Evolutionary conservation across 306 rosid species (phyloP).

Genomic region (Abrus pulchellus): DNA sequence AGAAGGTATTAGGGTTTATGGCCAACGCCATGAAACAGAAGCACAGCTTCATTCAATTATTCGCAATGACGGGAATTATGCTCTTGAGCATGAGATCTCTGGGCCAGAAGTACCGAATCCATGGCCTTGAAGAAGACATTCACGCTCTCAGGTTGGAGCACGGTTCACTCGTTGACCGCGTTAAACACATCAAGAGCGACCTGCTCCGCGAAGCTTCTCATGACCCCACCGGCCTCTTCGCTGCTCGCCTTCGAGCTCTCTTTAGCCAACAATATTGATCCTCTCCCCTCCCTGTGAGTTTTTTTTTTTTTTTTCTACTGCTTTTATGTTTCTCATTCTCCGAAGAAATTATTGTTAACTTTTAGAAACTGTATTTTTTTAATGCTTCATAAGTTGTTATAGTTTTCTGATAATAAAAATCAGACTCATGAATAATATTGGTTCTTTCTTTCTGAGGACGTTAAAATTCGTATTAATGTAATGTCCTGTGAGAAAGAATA

Average conservation of each 20-base stretch:
- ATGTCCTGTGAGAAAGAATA: too few relatives aligned
- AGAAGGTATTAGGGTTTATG: conserved; percentile 44
- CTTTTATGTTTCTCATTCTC: neutral
- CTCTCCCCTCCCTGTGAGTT: neutral
- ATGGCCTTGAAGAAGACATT: conserved; percentile 70
- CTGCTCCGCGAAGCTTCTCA: conserved; percentile 81
- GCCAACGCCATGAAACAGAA: conserved; percentile 66
- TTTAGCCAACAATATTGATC: conserved; percentile 60
- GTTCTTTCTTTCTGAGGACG: neutral
- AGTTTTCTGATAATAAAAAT: neutral
- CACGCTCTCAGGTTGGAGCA: conserved; percentile 67
- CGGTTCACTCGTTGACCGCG: conserved; percentile 55
- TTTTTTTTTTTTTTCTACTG: neutral
- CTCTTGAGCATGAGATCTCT: conserved; percentile 77
- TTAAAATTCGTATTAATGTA: neutral
- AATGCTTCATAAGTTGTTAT: neutral
- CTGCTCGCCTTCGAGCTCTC: conserved; percentile 78
- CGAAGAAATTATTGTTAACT: neutral
- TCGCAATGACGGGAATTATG: conserved; percentile 83
- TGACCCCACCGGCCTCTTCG: conserved; percentile 75
- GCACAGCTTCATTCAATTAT: conserved; percentile 78
- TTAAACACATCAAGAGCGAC: conserved; percentile 62
- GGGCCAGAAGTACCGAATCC: conserved; percentile 83
- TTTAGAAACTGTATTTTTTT: conserved; percentile 7
- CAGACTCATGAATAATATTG: conserved; percentile 11